A percentile compares a stretch with the other conserved stretches of the same genome.
phyloP scores from a whole-genome alignment of 371 early-diverging fungal species.

The Gilbertella persicaria region DNA sequence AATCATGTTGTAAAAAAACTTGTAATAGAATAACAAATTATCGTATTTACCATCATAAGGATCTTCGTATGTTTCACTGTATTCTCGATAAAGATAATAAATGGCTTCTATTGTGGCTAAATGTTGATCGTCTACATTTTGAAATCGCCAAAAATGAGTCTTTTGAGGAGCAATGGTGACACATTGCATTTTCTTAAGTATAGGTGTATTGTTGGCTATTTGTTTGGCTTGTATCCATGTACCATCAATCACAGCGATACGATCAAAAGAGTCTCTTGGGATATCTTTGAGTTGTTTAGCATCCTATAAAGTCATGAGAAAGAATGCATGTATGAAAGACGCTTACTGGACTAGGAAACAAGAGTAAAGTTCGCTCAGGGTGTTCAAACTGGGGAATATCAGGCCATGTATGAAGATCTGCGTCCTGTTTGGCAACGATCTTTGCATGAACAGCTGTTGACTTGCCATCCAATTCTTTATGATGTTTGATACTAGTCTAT shows the following conservation, averaged over 20 bases:
- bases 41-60: conserved; percentile 77
- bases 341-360: conserved; percentile 82
- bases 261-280: conserved; percentile 64
- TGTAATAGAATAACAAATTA: conserved; percentile 87
- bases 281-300: conserved; percentile 69
- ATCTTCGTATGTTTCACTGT: conserved; percentile 40
- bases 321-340: background rate
- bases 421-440: conserved; percentile 71
- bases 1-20: conserved; percentile 81
- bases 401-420: conserved; percentile 59
- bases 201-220: conserved; percentile 62
- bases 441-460: conserved; percentile 87
- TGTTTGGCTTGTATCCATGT: conserved; percentile 90
- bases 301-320: conserved; percentile 42
- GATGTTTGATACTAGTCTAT: conserved; percentile 79
- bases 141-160: conserved; percentile 93
- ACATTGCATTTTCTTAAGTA: conserved; percentile 51
- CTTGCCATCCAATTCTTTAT: conserved; percentile 79
- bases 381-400: conserved; percentile 54
- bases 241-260: conserved; percentile 87
- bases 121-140: conserved; percentile 68
- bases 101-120: conserved; percentile 95
- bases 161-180: conserved; percentile 65
- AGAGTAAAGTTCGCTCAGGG: conserved; percentile 67
- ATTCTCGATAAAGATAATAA: conserved; percentile 87